These are phyloP conservation scores for Salix dunnii DNA, from an alignment of 345 rosid genomes.

Conservation along the genomic window DNA sequence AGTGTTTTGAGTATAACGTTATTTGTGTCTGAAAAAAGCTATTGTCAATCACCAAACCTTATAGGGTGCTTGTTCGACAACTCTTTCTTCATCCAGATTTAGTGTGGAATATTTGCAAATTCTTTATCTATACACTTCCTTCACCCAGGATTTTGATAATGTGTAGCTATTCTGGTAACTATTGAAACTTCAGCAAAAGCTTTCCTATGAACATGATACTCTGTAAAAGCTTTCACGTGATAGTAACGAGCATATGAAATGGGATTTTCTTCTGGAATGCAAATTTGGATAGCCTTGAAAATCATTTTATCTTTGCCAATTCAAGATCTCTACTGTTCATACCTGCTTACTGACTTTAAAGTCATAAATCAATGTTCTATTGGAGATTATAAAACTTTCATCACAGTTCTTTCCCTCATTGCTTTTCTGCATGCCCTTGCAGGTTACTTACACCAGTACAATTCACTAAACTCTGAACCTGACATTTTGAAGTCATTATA, in stretches of 20 bases:
- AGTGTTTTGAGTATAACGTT: neutral
- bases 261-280: neutral
- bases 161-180: neutral
- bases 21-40: neutral
- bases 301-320: neutral
- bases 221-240: too few species aligned
- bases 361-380: neutral
- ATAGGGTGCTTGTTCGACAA: neutral
- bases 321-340: neutral
- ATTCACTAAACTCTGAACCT: slow-evolving; percentile 78
- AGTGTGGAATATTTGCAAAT: neutral
- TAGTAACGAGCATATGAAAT: too few species aligned
- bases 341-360: neutral
- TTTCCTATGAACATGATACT: too few species aligned
- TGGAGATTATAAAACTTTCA: slow-evolving; percentile 3
- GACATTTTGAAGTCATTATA: slow-evolving; percentile 88
- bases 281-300: neutral
- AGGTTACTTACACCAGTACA: slow-evolving; percentile 85
- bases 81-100: neutral
- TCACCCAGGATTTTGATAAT: neutral
- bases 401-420: neutral
- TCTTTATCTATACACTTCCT: neutral
- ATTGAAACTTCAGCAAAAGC: too few species aligned
- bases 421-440: slow-evolving; percentile 23
- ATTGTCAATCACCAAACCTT: neutral